Percentiles rank a stretch among this genome's conserved stretches.
phyloP scores from a whole-genome alignment of 2,329 filamentous ascomycete genomes.

The Botryotinia convoluta region DNA sequence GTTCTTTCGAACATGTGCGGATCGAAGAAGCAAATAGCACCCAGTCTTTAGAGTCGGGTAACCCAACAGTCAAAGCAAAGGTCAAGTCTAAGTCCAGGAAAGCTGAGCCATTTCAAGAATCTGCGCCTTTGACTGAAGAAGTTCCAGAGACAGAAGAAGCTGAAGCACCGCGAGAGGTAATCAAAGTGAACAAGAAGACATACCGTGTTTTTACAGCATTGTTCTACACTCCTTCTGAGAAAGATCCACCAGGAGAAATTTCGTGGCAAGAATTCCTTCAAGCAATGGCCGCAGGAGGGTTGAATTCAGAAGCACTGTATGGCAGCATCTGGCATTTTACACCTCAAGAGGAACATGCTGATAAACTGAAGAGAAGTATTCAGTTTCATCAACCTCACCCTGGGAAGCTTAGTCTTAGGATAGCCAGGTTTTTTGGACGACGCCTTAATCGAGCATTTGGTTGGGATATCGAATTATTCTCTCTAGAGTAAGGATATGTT shows the following conservation, averaged over 20 bases:
- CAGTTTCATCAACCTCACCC: conserved; percentile 8
- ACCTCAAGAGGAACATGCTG: not conserved
- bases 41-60: not conserved
- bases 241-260: conserved; percentile 1
- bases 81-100: not conserved
- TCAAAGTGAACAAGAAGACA: not conserved
- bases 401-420: not conserved
- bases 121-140: not conserved
- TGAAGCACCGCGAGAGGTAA: not conserved
- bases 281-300: not conserved
- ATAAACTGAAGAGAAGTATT: not conserved
- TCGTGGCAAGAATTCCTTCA: not conserved
- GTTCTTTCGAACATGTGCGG: not conserved
- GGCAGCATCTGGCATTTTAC: conserved; percentile 1
- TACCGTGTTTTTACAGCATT: not conserved
- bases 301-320: not conserved
- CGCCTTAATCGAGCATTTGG: not conserved
- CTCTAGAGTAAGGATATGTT: too few relatives aligned
- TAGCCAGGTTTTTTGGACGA: not conserved
- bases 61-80: not conserved
- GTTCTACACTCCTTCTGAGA: not conserved
- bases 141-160: not conserved
- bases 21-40: not conserved
- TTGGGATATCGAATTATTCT: not conserved
- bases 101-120: too few relatives aligned